Conservation (phyloP, 2,329 filamentous ascomycete species). For the Pseudogymnoascus sp. region DNA sequence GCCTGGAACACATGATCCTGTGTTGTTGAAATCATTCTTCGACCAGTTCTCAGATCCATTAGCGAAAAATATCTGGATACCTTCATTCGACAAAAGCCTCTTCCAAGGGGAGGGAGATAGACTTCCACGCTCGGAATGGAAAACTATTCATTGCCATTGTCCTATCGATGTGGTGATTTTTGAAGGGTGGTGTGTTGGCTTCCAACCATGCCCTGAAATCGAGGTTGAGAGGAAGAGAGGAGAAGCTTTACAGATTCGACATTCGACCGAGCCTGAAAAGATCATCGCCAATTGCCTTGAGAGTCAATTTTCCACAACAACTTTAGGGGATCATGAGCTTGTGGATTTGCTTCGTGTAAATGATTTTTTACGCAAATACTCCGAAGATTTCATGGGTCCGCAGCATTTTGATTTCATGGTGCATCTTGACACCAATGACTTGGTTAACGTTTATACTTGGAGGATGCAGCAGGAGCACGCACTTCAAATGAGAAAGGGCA, state of each 20-base stretch:
- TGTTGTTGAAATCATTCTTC: constrained; percentile 11
- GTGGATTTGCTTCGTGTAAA: constrained; percentile 53
- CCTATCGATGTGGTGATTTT: constrained; percentile 51
- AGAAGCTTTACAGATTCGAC: constrained; percentile 31
- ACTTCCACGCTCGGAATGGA: constrained; percentile 44
- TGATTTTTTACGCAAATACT: constrained; percentile 48
- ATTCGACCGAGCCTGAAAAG: background rate
- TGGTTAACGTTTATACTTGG: constrained; percentile 60
- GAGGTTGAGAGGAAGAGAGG: constrained; percentile 41
- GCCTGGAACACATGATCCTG: constrained; percentile 48
- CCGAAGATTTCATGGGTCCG: constrained; percentile 42
- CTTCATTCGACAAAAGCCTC: constrained; percentile 60
- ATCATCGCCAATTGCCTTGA: background rate
- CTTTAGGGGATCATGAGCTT: constrained; percentile 46
- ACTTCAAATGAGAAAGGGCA: constrained; percentile 48
- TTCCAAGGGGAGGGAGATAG: constrained; percentile 60
- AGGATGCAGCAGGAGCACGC: constrained; percentile 56
- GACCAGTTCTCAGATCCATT: background rate
- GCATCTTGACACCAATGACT: constrained; percentile 56
- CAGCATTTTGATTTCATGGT: constrained; percentile 55
- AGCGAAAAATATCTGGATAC: constrained; percentile 35
- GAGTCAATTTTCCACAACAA: constrained; percentile 19
- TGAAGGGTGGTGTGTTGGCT: constrained; percentile 69
- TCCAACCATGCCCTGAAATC: constrained; percentile 45
- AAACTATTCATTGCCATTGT: constrained; percentile 30